Conservation (phyloP, 768 basidiomycete genomes). For the Tricholoma sp. region DNA sequence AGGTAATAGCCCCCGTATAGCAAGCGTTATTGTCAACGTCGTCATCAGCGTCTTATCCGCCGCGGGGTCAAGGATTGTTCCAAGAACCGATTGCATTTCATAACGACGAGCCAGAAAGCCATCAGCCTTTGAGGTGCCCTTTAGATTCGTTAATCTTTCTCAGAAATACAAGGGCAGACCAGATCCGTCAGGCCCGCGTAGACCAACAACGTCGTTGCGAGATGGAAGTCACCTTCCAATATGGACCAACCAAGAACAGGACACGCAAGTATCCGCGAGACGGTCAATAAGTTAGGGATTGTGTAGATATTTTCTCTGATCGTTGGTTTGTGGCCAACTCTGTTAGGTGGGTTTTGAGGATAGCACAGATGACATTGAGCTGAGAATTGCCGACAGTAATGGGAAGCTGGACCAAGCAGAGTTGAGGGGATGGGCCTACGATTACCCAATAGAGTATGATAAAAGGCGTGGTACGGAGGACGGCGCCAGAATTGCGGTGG, state of each 20-base stretch:
- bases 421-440: not conserved
- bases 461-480: not conserved
- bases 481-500: constrained; percentile 4
- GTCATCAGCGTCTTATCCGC: constrained; percentile 97
- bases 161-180: constrained; percentile 44
- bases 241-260: constrained; percentile 92
- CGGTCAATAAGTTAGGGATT: constrained; percentile 83
- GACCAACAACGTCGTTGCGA: constrained; percentile 78
- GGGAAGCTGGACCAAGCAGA: not conserved
- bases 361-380: constrained; percentile 10
- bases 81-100: constrained; percentile 87
- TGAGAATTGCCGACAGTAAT: constrained; percentile 17
- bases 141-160: constrained; percentile 7
- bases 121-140: constrained; percentile 57
- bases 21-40: constrained; percentile 81
- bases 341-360: constrained; percentile 3
- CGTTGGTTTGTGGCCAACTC: constrained; percentile 23
- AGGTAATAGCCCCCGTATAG: constrained; percentile 80
- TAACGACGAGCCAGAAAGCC: constrained; percentile 85
- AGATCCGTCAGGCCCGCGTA: constrained; percentile 92
- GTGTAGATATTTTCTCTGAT: constrained; percentile 89
- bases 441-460: not conserved
- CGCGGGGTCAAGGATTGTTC: constrained; percentile 93
- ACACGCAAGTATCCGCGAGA: constrained; percentile 83
- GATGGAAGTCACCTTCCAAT: constrained; percentile 68